Percentiles rank a stretch among this genome's conserved stretches.
These are phyloP conservation scores for Cladosporium sphaerospermum DNA, from an alignment of 2,329 filamentous ascomycete species.

Conservation along the genomic window DNA sequence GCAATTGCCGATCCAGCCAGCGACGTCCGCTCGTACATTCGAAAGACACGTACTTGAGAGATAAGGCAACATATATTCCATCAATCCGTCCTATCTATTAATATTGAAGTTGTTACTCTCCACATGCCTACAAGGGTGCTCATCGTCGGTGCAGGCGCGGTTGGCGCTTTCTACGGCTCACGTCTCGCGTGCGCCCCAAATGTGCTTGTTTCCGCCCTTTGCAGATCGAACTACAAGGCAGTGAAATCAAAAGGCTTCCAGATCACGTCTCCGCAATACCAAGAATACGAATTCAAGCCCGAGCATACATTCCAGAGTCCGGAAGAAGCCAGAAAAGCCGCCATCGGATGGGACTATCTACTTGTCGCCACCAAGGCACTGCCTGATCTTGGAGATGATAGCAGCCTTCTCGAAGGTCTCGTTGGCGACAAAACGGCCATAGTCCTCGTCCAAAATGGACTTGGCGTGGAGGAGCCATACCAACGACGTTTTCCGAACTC, in stretches of 20 bases:
- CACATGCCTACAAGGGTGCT: constrained; percentile 51
- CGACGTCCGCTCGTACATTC: background rate
- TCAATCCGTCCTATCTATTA: background rate
- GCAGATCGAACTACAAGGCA: constrained; percentile 64
- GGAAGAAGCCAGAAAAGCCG: constrained; percentile 45
- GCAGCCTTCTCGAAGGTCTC: constrained; percentile 55
- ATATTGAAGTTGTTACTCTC: background rate
- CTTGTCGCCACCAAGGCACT: constrained; percentile 66
- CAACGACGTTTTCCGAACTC: constrained; percentile 53
- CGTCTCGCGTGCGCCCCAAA: constrained; percentile 50
- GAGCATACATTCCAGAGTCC: constrained; percentile 58
- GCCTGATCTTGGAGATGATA: constrained; percentile 59
- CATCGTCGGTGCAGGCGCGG: constrained; percentile 64
- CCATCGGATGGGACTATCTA: constrained; percentile 56
- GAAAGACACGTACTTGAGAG: no score
- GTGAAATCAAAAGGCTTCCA: constrained; percentile 57
- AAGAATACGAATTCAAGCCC: constrained; percentile 59
- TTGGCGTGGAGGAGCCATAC: constrained; percentile 65
- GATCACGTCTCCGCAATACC: constrained; percentile 60
- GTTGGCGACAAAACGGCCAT: constrained; percentile 51
- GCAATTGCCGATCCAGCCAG: background rate
- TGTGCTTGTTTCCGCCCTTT: constrained; percentile 61
- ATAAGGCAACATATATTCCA: background rate
- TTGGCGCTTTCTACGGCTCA: constrained; percentile 67
- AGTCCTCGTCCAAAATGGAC: constrained; percentile 64